Evolutionary conservation across 192 early-diverging fungal genomes (phyloP), one percentile per base, ranked within the genome.

Genomic region (Podila horticola): DNA sequence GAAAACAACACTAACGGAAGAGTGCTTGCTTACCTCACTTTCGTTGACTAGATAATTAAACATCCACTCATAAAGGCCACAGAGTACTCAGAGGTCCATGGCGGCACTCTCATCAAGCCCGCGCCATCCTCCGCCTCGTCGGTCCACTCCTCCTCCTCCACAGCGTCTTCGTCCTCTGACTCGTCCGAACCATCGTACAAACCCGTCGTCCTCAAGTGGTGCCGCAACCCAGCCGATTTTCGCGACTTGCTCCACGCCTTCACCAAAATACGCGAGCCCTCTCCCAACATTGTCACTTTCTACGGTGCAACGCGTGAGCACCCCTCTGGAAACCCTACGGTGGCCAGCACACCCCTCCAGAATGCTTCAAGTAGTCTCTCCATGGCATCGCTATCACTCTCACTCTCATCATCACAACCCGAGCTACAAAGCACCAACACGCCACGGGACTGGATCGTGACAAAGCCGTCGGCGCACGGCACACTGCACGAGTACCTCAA

Each of bases 11-110:
- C 65, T 67, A 67, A 67, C 65, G 24, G 4, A 8, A 11, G 29
- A 29, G 24, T 33, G 29, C 3, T 58, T 19, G 33, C 38, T 24
- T 61, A 48, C 34, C 13, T 38, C 28, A 45, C 41, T 34, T 30
- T 2, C 6, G 4, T 19, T 5, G 29, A 13, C 26, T 73, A 81
- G 77, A 73, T 81, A 33, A 81, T 81, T 73, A 81, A 81, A 33
- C 71, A 81, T 48, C 77, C 77, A 30, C 77, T 81, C 55, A 81
- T 81, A 30, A 81, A 81, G 71, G 71, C 77, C 2, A 73, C 77
- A 72, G 77, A 81, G 62, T 81, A 69, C 67, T 81, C 77, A 11
- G 77, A 81, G 63, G 77, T 81, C 41, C 71, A 81, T 60, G 77
- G 70, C 22, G 77, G 77, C 8, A 65, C 70, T 17, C 70, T 81